phyloP scores from a whole-genome alignment of 1,284 basidiomycete species.

The Tilletia setariae region DNA sequence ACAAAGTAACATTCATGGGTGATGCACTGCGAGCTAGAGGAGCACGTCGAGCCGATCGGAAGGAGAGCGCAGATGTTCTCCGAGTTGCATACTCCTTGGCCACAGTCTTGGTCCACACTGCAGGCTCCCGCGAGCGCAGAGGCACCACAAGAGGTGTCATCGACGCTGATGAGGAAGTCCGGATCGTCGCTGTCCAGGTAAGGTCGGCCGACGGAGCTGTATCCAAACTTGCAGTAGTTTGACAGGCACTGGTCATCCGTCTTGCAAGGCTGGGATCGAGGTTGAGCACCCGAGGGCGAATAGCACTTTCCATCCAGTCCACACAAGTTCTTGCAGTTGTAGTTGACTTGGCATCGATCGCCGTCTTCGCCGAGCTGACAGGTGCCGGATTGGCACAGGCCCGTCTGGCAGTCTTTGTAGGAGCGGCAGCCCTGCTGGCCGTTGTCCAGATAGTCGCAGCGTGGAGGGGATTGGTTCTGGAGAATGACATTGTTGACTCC shows the following conservation, averaged over 20 bases:
- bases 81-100: not conserved
- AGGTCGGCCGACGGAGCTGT: conserved; percentile 1
- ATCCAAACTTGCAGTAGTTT: not conserved
- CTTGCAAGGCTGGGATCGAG: not conserved
- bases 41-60: not conserved
- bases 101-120: not conserved
- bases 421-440: not conserved
- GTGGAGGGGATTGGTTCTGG: not conserved
- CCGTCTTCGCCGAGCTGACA: not conserved
- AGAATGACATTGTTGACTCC: not conserved
- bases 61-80: not conserved
- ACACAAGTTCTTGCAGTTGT: not conserved
- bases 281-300: not conserved
- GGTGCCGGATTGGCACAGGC: not conserved
- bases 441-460: not conserved
- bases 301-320: not conserved
- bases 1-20: not conserved
- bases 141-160: not conserved
- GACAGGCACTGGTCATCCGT: not conserved
- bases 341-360: conserved; percentile 13
- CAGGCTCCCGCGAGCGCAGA: not conserved
- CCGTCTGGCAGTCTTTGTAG: not conserved
- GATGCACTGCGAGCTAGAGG: not conserved
- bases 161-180: not conserved
- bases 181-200: not conserved